Conservation (phyloP, 1,139 yeast species). For the Kodamaea plutei region DNA sequence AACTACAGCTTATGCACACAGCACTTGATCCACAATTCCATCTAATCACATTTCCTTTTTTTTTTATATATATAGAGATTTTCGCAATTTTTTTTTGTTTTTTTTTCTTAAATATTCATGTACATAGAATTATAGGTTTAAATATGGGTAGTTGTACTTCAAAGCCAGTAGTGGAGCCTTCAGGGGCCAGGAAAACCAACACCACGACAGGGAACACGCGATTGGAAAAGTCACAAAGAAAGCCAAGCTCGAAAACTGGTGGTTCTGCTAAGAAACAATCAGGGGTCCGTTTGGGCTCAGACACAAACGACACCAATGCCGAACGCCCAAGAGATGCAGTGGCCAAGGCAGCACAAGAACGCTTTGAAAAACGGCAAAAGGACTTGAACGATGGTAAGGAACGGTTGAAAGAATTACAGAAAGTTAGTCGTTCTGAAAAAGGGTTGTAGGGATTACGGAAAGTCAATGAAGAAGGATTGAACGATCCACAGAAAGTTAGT, state of each 20-base stretch:
- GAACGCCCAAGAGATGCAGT: slow-evolving; percentile 24
- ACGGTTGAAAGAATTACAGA: slow-evolving; percentile 28
- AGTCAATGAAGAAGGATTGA: too few species aligned
- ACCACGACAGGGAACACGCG: too few species aligned
- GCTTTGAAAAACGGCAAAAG: slow-evolving; percentile 26
- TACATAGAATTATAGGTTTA: slow-evolving; percentile 3
- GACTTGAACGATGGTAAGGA: slow-evolving; percentile 22
- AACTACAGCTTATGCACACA: too few species aligned
- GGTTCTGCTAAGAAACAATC: too few species aligned
- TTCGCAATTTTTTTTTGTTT: too few species aligned
- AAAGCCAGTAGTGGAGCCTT: slow-evolving; percentile 6
- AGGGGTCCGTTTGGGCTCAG: slow-evolving; percentile 6
- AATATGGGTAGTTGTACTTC: slow-evolving; percentile 15
- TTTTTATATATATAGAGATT: too few species aligned
- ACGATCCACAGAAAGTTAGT: too few species aligned
- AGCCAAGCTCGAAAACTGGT: slow-evolving; percentile 2
- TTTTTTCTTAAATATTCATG: background rate
- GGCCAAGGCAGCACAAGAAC: slow-evolving; percentile 35
- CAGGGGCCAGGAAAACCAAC: too few species aligned
- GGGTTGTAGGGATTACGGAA: slow-evolving; percentile 23
- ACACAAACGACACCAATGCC: slow-evolving; percentile 1
- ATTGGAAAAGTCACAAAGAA: too few species aligned
- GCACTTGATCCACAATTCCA: too few species aligned
- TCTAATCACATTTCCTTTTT: too few species aligned
- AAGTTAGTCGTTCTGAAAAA: slow-evolving; percentile 30